phyloP scores from a whole-genome alignment of 2,329 filamentous ascomycete species.

The Diaporthe sp. region DNA sequence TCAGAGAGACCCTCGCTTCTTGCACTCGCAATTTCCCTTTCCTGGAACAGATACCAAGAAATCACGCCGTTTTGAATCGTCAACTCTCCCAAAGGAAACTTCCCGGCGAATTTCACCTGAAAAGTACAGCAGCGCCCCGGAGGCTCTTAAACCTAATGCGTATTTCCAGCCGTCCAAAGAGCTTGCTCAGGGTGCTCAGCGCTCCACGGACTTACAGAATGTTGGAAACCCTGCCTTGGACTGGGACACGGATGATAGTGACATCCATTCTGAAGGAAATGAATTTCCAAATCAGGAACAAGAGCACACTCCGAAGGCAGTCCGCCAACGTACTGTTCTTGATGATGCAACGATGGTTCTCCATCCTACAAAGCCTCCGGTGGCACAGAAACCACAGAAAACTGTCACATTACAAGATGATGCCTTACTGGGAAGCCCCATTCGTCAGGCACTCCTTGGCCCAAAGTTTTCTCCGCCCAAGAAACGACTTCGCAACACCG shows the following conservation, averaged over 20 bases:
- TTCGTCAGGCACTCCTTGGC: slow-evolving; percentile 39
- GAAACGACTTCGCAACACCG: slow-evolving; percentile 59
- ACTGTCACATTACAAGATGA: slow-evolving; percentile 34
- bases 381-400: slow-evolving; percentile 35
- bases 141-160: slow-evolving; percentile 30
- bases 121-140: slow-evolving; percentile 42
- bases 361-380: slow-evolving; percentile 33
- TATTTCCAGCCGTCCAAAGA: slow-evolving; percentile 34
- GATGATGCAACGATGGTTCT: slow-evolving; percentile 37
- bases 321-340: slow-evolving; percentile 37
- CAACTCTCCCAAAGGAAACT: slow-evolving; percentile 34
- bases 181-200: slow-evolving; percentile 45
- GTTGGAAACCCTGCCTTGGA: slow-evolving; percentile 40
- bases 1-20: slow-evolving; percentile 25
- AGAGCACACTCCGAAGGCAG: slow-evolving; percentile 42
- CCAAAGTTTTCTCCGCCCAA: slow-evolving; percentile 45
- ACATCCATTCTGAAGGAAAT: slow-evolving; percentile 45
- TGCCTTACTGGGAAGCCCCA: slow-evolving; percentile 38
- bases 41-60: slow-evolving; percentile 50
- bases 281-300: slow-evolving; percentile 46
- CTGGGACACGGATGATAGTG: slow-evolving; percentile 46
- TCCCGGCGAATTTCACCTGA: slow-evolving; percentile 41
- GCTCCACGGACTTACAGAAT: slow-evolving; percentile 46
- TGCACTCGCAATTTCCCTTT: slow-evolving; percentile 51
- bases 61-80: slow-evolving; percentile 39